phyloP scores from a whole-genome alignment of 2,329 filamentous ascomycete species.

The Incumbomyces delicatus region DNA sequence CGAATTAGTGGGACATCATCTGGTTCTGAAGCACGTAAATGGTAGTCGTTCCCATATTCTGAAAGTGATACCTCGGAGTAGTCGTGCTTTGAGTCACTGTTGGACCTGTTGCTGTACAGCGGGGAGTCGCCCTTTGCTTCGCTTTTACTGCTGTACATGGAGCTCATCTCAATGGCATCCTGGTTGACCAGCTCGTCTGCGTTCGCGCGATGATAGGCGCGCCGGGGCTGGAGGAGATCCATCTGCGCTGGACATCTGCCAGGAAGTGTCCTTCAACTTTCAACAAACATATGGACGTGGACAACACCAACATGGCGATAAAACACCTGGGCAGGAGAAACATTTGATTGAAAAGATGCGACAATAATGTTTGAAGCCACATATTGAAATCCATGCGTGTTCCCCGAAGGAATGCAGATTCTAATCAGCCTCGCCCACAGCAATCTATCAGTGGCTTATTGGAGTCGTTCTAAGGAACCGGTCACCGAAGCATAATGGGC shows the following conservation, averaged over 20 bases:
- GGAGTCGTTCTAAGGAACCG: too few species aligned
- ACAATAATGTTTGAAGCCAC: too few species aligned
- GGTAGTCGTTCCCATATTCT: background rate
- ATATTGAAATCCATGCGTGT: too few species aligned
- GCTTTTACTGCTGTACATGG: constrained; percentile 1
- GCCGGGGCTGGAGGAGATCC: constrained; percentile 9
- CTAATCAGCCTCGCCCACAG: too few species aligned
- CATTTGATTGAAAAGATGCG: too few species aligned
- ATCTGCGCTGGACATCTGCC: background rate
- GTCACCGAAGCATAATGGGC: too few species aligned
- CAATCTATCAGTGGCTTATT: too few species aligned
- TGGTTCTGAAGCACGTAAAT: background rate
- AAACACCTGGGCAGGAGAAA: too few species aligned
- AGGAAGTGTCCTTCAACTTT: too few species aligned
- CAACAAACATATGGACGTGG: too few species aligned
- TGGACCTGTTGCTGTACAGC: background rate
- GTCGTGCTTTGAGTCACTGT: background rate
- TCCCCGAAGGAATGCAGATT: too few species aligned
- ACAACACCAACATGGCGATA: too few species aligned
- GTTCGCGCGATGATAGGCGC: constrained; percentile 7
- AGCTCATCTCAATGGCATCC: constrained; percentile 6
- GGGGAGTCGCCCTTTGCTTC: constrained; percentile 7
- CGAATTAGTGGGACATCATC: background rate
- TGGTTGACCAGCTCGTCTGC: constrained; percentile 1
- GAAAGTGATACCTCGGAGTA: background rate